Conservation (phyloP, 2,329 filamentous ascomycete genomes). For the Trichoderma sp. region DNA sequence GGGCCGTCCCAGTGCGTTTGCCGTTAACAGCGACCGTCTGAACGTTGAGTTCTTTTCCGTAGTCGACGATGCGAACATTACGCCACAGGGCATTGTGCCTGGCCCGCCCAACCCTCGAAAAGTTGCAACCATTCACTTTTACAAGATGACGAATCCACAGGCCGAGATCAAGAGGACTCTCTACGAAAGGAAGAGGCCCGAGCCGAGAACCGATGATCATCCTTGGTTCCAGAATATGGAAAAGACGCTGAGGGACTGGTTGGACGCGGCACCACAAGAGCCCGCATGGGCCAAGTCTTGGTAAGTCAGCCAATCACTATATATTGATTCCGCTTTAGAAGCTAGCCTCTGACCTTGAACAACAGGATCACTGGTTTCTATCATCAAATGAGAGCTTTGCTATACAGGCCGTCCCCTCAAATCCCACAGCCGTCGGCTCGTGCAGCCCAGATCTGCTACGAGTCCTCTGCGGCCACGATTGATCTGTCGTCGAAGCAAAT, state of each 20-base stretch:
- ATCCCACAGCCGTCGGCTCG: conserved; percentile 78
- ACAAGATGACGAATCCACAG: conserved; percentile 85
- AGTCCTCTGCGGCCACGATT: conserved; percentile 81
- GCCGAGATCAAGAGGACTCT: conserved; percentile 83
- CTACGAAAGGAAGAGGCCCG: conserved; percentile 79
- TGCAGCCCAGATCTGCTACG: conserved; percentile 81
- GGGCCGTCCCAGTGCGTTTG: conserved; percentile 83
- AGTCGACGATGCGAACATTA: conserved; percentile 83
- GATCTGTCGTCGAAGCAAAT: conserved; percentile 80
- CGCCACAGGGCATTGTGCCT: conserved; percentile 69
- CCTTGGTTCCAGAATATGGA: conserved; percentile 87
- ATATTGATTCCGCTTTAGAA: too few relatives aligned
- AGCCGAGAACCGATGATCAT: conserved; percentile 77
- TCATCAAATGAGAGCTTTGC: conserved; percentile 84
- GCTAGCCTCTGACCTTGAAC: neutral
- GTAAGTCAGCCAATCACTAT: conserved; percentile 52
- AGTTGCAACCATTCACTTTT: conserved; percentile 86
- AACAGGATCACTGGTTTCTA: conserved; percentile 67
- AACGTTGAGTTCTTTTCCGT: conserved; percentile 84
- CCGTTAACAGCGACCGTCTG: conserved; percentile 77
- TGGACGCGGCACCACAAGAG: conserved; percentile 72
- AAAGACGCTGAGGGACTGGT: conserved; percentile 76
- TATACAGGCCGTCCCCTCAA: conserved; percentile 90
- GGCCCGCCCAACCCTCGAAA: conserved; percentile 80
- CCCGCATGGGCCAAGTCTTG: conserved; percentile 74